Percentiles rank a stretch among this genome's conserved stretches.
phyloP scores from a whole-genome alignment of 2,329 filamentous ascomycete genomes.

The Neocucurbitaria cava region DNA sequence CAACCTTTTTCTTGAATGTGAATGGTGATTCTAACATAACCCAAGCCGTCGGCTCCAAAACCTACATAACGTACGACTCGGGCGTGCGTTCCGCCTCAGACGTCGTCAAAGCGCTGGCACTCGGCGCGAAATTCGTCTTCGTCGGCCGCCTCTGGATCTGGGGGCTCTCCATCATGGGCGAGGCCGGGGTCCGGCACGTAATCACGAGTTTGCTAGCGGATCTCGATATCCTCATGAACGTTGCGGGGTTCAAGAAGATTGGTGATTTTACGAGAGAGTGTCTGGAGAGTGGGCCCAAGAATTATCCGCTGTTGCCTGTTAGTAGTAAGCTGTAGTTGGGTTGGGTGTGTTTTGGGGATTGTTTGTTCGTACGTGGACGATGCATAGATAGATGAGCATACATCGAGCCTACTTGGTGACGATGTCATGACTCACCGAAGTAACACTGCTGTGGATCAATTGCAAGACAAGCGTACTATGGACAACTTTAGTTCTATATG shows the following conservation, averaged over 20 bases:
- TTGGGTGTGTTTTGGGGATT: too few species aligned
- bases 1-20: too few species aligned
- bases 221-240: constrained; percentile 68
- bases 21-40: constrained; percentile 2
- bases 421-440: background rate
- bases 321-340: constrained; percentile 31
- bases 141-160: constrained; percentile 68
- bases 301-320: constrained; percentile 29
- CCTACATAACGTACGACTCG: constrained; percentile 66
- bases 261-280: constrained; percentile 57
- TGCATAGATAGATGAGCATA: too few species aligned
- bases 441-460: background rate
- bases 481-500: background rate
- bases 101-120: constrained; percentile 66
- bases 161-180: constrained; percentile 66
- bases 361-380: too few species aligned
- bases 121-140: constrained; percentile 69
- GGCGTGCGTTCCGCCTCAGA: constrained; percentile 65
- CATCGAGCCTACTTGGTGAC: too few species aligned
- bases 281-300: constrained; percentile 34
- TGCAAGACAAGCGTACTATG: background rate
- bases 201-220: constrained; percentile 68
- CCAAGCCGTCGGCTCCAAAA: constrained; percentile 57
- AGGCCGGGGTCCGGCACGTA: constrained; percentile 67
- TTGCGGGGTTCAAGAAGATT: constrained; percentile 62